phyloP scores from a whole-genome alignment of 345 rosid species.

The Eucalyptus sp. region DNA sequence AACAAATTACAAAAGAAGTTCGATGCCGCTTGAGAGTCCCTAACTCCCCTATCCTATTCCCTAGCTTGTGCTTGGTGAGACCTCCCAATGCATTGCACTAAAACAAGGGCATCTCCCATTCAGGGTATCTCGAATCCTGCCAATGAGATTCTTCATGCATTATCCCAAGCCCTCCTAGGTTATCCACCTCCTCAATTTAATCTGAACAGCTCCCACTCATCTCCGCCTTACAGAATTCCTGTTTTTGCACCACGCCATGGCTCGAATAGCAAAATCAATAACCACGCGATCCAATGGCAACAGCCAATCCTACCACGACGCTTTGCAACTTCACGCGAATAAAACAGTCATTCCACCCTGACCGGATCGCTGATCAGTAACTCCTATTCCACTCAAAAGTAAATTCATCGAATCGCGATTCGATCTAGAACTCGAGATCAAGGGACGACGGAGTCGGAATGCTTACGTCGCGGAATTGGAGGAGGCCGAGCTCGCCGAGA shows the following conservation, averaged over 20 bases:
- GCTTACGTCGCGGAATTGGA: conserved; percentile 37
- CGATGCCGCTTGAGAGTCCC: background rate
- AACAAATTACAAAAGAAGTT: background rate
- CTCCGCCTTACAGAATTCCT: background rate
- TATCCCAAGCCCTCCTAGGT: background rate
- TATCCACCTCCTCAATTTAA: background rate
- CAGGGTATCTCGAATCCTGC: background rate
- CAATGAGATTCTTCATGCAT: background rate
- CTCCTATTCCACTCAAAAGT: background rate
- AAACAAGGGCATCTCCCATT: background rate
- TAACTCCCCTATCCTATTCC: background rate
- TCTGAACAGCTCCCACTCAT: background rate
- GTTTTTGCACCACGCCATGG: background rate
- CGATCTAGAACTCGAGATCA: background rate
- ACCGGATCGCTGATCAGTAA: background rate
- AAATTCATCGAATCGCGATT: background rate
- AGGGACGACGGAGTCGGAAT: background rate
- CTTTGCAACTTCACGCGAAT: background rate
- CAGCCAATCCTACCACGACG: background rate
- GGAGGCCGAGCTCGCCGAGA: conserved; percentile 36
- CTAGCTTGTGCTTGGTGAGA: background rate
- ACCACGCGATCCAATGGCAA: background rate
- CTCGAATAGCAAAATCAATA: background rate
- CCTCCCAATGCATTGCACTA: background rate
- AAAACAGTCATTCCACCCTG: background rate